Percentiles rank a stretch among this genome's conserved stretches.
These are phyloP conservation scores for Colletotrichum orbiculare DNA, from an alignment of 2,329 filamentous ascomycete species.

Conservation along the genomic window DNA sequence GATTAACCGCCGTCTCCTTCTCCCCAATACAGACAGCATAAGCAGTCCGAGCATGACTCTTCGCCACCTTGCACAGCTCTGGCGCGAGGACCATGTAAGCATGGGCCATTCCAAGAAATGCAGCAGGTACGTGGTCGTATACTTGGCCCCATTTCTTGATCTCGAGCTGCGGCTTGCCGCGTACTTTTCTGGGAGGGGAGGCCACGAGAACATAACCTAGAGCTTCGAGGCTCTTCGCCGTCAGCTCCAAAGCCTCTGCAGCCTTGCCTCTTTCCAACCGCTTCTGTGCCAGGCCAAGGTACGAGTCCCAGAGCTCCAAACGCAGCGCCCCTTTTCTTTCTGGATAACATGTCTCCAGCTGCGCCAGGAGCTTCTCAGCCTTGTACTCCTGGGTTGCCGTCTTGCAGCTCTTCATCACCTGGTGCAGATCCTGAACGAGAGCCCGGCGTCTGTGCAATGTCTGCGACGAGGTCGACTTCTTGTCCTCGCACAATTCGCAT, in stretches of 20 bases:
- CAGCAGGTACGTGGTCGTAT: constrained; percentile 13
- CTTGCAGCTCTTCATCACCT: background rate
- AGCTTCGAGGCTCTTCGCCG: constrained; percentile 41
- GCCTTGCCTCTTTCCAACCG: background rate
- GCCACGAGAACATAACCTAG: constrained; percentile 39
- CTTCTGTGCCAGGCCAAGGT: constrained; percentile 36
- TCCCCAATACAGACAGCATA: constrained; percentile 45
- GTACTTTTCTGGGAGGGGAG: background rate
- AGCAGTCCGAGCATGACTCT: constrained; percentile 37
- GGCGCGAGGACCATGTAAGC: constrained; percentile 40
- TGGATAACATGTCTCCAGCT: constrained; percentile 40
- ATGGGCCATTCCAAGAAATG: constrained; percentile 36
- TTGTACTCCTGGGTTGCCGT: constrained; percentile 14
- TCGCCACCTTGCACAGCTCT: constrained; percentile 37
- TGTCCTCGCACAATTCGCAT: constrained; percentile 51
- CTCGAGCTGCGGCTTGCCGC: constrained; percentile 31
- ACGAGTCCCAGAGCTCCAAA: constrained; percentile 39
- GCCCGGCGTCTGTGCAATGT: constrained; percentile 36
- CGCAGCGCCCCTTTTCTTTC: constrained; percentile 18
- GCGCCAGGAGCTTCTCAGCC: constrained; percentile 35
- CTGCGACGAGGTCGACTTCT: constrained; percentile 37
- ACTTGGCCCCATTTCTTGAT: constrained; percentile 41
- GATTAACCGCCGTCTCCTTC: constrained; percentile 11
- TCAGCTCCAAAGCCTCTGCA: constrained; percentile 36
- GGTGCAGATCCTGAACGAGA: constrained; percentile 1